A percentile compares a stretch with the other conserved stretches of the same genome.
These are phyloP conservation scores for Zea mays DNA, from an alignment of 176 grass and related monocot genomes.

Conservation along the genomic window DNA sequence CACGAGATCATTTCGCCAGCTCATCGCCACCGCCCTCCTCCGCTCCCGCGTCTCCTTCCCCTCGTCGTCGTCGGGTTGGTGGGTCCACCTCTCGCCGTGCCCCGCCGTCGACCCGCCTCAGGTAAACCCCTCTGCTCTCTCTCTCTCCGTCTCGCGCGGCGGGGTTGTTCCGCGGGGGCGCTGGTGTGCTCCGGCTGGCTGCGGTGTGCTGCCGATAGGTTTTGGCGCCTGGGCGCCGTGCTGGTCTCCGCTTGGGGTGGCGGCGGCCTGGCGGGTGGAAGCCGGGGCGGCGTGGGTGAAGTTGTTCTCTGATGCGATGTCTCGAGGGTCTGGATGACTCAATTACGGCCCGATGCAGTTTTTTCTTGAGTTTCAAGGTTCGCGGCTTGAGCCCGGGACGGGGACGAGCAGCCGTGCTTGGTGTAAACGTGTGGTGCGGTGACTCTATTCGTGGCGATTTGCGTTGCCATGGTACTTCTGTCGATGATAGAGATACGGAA, in stretches of 20 bases:
- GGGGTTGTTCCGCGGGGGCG: not conserved
- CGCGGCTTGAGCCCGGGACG: not conserved
- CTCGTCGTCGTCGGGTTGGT: not conserved
- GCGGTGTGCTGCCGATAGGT: not conserved
- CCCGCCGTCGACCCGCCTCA: not conserved
- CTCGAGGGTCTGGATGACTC: not conserved
- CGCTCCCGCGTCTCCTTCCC: not conserved
- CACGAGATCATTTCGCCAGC: constrained; percentile 30
- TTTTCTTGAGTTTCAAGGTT: not conserved
- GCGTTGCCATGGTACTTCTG: not conserved
- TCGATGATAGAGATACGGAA: not conserved
- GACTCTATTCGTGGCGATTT: not conserved
- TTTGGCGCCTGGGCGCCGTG: not conserved
- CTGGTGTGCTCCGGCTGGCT: not conserved
- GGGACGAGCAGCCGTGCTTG: not conserved
- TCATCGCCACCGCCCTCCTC: constrained; percentile 19
- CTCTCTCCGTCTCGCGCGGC: not conserved
- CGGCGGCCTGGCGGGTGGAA: not conserved
- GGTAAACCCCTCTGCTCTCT: constrained; percentile 18
- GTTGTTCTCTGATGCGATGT: not conserved
- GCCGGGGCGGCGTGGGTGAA: not conserved
- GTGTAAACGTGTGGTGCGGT: not conserved
- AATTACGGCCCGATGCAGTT: not conserved
- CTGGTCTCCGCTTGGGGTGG: not conserved
- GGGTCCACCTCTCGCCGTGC: not conserved